phyloP scores from a whole-genome alignment of 495 filamentous ascomycete species.

The Tuber borchii region DNA sequence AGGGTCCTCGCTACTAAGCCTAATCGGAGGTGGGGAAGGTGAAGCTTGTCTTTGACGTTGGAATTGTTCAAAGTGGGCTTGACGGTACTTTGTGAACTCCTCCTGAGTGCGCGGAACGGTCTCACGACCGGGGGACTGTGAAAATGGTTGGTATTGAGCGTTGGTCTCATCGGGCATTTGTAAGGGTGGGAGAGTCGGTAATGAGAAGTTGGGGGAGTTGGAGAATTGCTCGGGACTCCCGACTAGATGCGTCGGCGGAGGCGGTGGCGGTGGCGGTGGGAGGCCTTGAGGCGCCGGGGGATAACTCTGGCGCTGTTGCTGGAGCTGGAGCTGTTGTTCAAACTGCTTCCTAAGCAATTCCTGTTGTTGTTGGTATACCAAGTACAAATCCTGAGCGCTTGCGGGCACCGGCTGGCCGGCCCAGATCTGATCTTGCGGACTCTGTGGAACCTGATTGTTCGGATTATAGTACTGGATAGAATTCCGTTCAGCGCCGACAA shows the following conservation, averaged over 20 bases:
- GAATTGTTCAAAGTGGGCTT: constrained; percentile 3
- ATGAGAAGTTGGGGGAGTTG: neutral
- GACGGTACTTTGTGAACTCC: neutral
- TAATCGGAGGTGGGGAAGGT: neutral
- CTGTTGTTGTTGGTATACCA: neutral
- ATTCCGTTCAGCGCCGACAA: neutral
- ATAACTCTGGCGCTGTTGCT: neutral
- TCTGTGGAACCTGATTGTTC: neutral
- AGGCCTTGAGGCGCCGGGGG: neutral
- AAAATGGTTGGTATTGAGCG: neutral
- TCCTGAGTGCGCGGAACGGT: constrained; percentile 1
- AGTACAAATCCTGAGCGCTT: neutral
- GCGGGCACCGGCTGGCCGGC: neutral
- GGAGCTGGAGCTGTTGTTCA: neutral
- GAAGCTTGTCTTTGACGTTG: neutral
- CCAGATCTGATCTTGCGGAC: constrained; percentile 1
- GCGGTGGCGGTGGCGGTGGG: neutral
- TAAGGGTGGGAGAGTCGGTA: neutral
- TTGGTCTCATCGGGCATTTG: neutral
- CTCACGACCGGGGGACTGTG: neutral
- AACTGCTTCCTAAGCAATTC: neutral
- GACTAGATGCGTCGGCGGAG: neutral
- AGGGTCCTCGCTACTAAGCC: neutral
- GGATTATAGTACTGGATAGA: constrained; percentile 2
- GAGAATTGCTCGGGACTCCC: neutral